Percentiles rank a stretch among this genome's conserved stretches.
Evolutionary conservation across 257 asterid genomes (phyloP).

Genomic region (Lycium barbarum): DNA sequence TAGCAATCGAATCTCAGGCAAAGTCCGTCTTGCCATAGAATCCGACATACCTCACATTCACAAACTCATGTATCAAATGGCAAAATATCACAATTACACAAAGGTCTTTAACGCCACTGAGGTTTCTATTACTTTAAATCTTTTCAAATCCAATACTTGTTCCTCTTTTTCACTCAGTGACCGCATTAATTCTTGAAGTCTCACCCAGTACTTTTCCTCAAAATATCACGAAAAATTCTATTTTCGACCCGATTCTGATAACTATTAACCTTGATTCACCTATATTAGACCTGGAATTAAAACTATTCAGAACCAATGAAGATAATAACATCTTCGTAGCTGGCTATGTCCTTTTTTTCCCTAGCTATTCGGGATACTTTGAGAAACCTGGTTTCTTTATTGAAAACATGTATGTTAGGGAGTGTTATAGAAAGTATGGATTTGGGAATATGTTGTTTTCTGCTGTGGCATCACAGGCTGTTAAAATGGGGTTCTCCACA

Average conservation of each 20-base stretch:
- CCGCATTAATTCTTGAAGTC: conserved; percentile 59
- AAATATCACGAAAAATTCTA: not conserved
- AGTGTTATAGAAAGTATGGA: conserved; percentile 32
- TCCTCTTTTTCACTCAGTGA: conserved; percentile 62
- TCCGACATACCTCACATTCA: conserved; percentile 64
- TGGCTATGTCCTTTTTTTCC: conserved; percentile 35
- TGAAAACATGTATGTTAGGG: conserved; percentile 33
- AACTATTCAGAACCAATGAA: not conserved
- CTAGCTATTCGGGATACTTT: conserved; percentile 32
- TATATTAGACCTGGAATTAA: conserved; percentile 19
- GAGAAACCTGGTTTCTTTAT: conserved; percentile 29
- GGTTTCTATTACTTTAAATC: conserved; percentile 55
- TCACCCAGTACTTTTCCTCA: conserved; percentile 49
- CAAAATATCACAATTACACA: conserved; percentile 59
- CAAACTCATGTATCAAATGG: conserved; percentile 74
- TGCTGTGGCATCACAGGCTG: conserved; percentile 32
- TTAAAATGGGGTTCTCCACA: conserved; percentile 27
- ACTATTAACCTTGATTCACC: not conserved
- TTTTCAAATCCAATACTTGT: conserved; percentile 52
- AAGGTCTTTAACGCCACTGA: conserved; percentile 60
- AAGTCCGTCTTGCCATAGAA: conserved; percentile 60
- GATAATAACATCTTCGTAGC: not conserved
- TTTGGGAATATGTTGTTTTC: conserved; percentile 34
- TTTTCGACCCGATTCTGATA: conserved; percentile 24
- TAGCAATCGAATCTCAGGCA: conserved; percentile 39